Conservation (phyloP, 495 filamentous ascomycete species). For the Penicillium dipodomyicola region DNA sequence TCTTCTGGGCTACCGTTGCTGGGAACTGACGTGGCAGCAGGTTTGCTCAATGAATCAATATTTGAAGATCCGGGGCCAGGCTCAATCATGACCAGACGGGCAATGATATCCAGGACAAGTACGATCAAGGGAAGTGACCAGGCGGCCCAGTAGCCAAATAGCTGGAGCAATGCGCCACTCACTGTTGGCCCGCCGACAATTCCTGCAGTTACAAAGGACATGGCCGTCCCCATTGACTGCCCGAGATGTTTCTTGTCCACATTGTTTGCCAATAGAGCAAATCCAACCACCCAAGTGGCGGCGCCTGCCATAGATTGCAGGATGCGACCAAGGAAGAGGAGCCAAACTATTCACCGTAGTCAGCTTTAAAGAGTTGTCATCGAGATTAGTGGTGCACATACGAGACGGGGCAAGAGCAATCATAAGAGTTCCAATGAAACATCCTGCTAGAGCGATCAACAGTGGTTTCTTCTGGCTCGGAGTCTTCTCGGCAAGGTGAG, state of each 20-base stretch:
- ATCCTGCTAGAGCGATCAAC: conserved; percentile 19
- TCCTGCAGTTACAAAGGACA: conserved; percentile 17
- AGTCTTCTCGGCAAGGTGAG: conserved; percentile 29
- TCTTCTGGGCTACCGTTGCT: neutral
- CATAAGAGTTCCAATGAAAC: conserved; percentile 23
- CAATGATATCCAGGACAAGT: conserved; percentile 14
- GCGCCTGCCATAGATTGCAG: conserved; percentile 18
- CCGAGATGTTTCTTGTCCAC: conserved; percentile 13
- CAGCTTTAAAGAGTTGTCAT: neutral
- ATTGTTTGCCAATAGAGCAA: conserved; percentile 15
- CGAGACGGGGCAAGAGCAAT: conserved; percentile 12
- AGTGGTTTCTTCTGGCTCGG: conserved; percentile 19
- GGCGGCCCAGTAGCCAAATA: conserved; percentile 20
- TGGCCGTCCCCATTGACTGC: conserved; percentile 13
- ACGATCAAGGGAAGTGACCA: conserved; percentile 17
- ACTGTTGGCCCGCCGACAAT: conserved; percentile 17
- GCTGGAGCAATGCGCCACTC: conserved; percentile 14
- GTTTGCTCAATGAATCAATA: neutral
- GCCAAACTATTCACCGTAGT: neutral
- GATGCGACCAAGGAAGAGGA: conserved; percentile 18
- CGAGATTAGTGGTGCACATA: neutral
- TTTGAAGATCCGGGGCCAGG: neutral
- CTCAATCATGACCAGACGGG: conserved; percentile 20
- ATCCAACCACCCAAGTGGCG: conserved; percentile 23
- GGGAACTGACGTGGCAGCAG: neutral